Evolutionary conservation across 1,284 basidiomycete species (phyloP).

Genomic region (Microbotryum violaceum): DNA sequence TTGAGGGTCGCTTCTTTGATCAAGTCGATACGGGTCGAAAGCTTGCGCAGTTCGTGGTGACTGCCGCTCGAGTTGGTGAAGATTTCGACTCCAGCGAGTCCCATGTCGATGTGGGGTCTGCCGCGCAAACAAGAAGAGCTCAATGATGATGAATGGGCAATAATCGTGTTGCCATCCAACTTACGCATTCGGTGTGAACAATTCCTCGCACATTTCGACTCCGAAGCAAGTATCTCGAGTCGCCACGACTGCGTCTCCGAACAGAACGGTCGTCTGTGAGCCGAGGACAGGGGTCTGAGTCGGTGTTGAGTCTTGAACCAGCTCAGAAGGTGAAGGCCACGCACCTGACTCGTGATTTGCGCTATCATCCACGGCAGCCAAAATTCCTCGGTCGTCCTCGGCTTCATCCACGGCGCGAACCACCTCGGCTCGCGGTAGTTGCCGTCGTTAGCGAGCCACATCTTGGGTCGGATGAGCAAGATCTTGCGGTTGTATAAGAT

Average conservation of each 20-base stretch:
- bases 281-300: too few species aligned
- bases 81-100: conserved; percentile 94
- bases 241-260: conserved; percentile 88
- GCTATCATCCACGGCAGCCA: conserved; percentile 80
- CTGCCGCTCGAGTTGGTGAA: conserved; percentile 97
- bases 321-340: conserved; percentile 3
- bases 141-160: too few species aligned
- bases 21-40: conserved; percentile 81
- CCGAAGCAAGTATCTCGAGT: conserved; percentile 94
- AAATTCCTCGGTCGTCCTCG: conserved; percentile 78
- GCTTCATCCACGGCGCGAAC: conserved; percentile 92
- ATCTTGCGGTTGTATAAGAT: conserved; percentile 80
- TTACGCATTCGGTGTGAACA: conserved; percentile 86
- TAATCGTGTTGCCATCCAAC: too few species aligned
- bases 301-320: too few species aligned
- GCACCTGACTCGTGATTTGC: conserved; percentile 77
- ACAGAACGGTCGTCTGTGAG: conserved; percentile 69
- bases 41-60: conserved; percentile 93
- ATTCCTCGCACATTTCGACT: conserved; percentile 91
- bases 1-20: conserved; percentile 96
- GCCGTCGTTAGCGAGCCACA: conserved; percentile 99
- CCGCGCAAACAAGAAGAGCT: not conserved
- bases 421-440: conserved; percentile 95
- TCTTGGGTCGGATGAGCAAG: conserved; percentile 89
- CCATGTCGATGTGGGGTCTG: conserved; percentile 94